Evolutionary conservation across 805 yeast species (phyloP), one percentile per base, ranked within the genome.

Genomic region (Kluyveromyces aestuarii): DNA sequence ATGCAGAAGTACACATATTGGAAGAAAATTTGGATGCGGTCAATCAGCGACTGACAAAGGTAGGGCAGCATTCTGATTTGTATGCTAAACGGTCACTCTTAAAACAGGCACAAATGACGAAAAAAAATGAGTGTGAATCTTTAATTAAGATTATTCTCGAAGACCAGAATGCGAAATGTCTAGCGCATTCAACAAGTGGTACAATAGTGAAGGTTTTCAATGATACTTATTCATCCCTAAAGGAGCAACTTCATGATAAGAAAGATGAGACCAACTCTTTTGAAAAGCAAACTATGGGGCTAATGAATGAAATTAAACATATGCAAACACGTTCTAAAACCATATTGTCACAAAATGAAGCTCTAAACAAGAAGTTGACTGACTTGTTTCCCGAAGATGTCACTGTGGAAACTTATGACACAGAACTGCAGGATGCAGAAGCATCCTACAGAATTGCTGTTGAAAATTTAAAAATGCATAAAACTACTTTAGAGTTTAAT

Each of bases 401-500:
- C 17, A 53, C 66, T n/a, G 66, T 82, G 19, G 72, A 71, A 2
- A 74, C 74, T 1, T 84, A 80, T 58, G 79, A 76, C 36, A 67
- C 65, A 1, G 69, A 75, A 6, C 52, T 83, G 2, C 60, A 63
- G 27, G 84, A 79, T 14, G 70, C 82, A 6, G 91, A 87, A 57
- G 75, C 74, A 16, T 83, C 82, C 40, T 77, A 79, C 53, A 74
- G 77, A 40, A 73, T 73, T 17, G 80, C 87, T 0, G 67, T 79
- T 14, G 85, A 83, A 52, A 81, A 84, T 48, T 61, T 79, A 33
- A 87, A 87, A 59, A 80, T 86, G 54, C 76, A 76, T 30, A 80
- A 79, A 41, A 85, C 88, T 2, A 82, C 90, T 0, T 69, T 79
- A 25, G 78, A 78, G 40, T 89, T 83, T 65, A 88, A 86, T 58